Evolutionary conservation across 1,139 yeast species (phyloP).

Genomic region (Scheffersomyces insectosa): DNA sequence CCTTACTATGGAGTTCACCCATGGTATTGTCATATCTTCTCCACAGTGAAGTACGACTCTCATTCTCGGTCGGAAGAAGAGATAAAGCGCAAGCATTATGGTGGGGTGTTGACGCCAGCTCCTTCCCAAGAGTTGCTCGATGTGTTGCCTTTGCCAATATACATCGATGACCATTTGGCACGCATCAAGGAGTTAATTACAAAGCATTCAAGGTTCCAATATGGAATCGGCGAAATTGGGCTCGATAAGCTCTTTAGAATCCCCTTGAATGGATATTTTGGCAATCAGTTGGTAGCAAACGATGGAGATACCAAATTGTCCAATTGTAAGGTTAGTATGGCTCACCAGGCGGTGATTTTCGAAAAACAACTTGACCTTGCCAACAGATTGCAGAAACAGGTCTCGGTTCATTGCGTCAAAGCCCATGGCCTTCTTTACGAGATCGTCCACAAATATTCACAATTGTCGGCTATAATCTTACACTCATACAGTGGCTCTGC

Average conservation of each 20-base stretch:
- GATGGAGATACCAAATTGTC: constrained; percentile 29
- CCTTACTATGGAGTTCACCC: constrained; percentile 89
- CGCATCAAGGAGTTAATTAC: constrained; percentile 22
- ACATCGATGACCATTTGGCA: constrained; percentile 38
- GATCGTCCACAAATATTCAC: constrained; percentile 24
- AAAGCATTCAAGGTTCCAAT: constrained; percentile 18
- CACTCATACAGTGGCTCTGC: constrained; percentile 88
- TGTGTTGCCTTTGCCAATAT: constrained; percentile 62
- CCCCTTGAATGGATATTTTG: constrained; percentile 60
- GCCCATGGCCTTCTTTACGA: constrained; percentile 65
- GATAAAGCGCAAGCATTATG: constrained; percentile 55
- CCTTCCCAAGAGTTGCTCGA: constrained; percentile 44
- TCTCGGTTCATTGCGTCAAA: constrained; percentile 85
- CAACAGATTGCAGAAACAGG: constrained; percentile 41
- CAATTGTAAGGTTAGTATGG: constrained; percentile 51
- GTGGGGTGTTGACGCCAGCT: constrained; percentile 44
- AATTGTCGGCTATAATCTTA: constrained; percentile 49
- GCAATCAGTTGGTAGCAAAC: constrained; percentile 18
- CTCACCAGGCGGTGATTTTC: constrained; percentile 65
- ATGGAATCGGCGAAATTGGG: constrained; percentile 85
- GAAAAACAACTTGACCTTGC: constrained; percentile 57
- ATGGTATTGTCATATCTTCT: constrained; percentile 75
- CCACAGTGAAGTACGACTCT: constrained; percentile 21
- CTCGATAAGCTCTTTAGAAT: constrained; percentile 74
- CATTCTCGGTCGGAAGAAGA: constrained; percentile 15